These are phyloP conservation scores for Diplodia intermedia DNA, from an alignment of 2,329 filamentous ascomycete species.

Conservation along the genomic window DNA sequence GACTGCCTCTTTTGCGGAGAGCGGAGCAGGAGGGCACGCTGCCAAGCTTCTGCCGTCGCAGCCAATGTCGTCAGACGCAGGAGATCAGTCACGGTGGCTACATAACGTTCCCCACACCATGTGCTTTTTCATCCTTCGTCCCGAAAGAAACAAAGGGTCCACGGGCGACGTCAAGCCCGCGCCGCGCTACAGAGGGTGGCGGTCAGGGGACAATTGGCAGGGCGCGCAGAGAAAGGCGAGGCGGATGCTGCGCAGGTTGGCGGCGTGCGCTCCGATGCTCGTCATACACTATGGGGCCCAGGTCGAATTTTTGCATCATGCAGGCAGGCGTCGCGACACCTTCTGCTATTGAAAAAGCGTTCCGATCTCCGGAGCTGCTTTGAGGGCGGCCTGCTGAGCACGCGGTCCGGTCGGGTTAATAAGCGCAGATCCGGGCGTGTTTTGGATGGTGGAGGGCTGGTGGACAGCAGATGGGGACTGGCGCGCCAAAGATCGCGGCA, in stretches of 20 bases:
- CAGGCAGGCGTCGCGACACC: conserved; percentile 21
- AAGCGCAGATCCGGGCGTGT: conserved; percentile 15
- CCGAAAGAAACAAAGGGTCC: conserved; percentile 4
- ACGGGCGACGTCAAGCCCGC: conserved; percentile 9
- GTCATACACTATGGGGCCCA: background rate
- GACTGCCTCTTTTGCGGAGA: background rate
- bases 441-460: conserved; percentile 4
- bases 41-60: conserved; percentile 18
- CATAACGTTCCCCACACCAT: conserved; percentile 14
- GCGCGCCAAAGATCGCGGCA: background rate
- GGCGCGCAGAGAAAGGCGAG: conserved; percentile 18
- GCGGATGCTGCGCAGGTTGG: conserved; percentile 11
- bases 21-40: background rate
- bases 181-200: background rate
- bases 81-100: conserved; percentile 23
- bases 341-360: conserved; percentile 5
- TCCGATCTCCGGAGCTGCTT: conserved; percentile 25
- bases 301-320: conserved; percentile 14
- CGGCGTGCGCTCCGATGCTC: conserved; percentile 11
- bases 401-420: conserved; percentile 4
- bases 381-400: conserved; percentile 4
- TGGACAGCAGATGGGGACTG: background rate
- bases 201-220: conserved; percentile 4
- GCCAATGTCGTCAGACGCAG: conserved; percentile 21
- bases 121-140: conserved; percentile 21